Conservation (phyloP, 352 stramenopile genomes). For the Phytophthora meadii region DNA sequence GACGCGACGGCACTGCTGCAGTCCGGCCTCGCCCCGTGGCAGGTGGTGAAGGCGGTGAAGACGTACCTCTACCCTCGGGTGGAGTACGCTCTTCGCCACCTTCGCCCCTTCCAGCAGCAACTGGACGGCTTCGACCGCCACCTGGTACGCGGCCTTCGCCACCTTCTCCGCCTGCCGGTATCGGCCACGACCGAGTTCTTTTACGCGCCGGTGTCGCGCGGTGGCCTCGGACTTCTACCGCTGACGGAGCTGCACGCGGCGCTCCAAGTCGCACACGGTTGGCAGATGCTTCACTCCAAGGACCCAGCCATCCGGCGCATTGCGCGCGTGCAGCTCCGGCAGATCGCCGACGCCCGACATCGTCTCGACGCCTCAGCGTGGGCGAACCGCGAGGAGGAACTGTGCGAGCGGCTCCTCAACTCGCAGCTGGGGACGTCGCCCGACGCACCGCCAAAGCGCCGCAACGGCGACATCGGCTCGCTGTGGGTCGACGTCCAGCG, state of each 20-base stretch:
- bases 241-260: conserved; percentile 18
- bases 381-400: conserved; percentile 4
- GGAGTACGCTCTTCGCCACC: conserved; percentile 13
- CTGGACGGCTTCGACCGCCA: conserved; percentile 11
- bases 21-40: conserved; percentile 8
- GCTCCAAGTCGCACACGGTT: conserved; percentile 12
- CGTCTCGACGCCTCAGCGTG: background rate
- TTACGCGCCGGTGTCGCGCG: conserved; percentile 17
- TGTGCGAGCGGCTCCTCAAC: conserved; percentile 8
- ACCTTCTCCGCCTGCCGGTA: conserved; percentile 3
- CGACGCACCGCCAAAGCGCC: background rate
- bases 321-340: conserved; percentile 13
- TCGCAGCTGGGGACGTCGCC: background rate
- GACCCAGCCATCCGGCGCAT: conserved; percentile 12
- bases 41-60: conserved; percentile 21
- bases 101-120: background rate
- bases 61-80: conserved; percentile 10
- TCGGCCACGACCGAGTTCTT: conserved; percentile 11
- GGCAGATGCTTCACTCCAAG: conserved; percentile 15
- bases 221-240: conserved; percentile 2
- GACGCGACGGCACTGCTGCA: conserved; percentile 1
- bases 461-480: conserved; percentile 13
- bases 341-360: conserved; percentile 11
- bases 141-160: conserved; percentile 2
- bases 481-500: conserved; percentile 19